These are phyloP conservation scores for Talaromyces proteolyticus DNA, from an alignment of 495 filamentous ascomycete genomes.

Conservation along the genomic window DNA sequence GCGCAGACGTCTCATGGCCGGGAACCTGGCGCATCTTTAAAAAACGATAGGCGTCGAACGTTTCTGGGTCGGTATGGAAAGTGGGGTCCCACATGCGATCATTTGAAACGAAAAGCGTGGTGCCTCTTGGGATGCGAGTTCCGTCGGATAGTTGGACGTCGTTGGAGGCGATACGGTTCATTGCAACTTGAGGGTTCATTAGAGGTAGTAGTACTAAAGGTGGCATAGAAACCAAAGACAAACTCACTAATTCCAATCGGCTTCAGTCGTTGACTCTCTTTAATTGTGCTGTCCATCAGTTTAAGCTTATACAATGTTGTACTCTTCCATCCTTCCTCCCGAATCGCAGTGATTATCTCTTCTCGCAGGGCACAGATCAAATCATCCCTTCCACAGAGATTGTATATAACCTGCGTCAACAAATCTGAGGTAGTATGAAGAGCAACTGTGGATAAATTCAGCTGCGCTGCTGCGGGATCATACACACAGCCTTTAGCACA, in stretches of 20 bases:
- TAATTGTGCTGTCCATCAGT: conserved; percentile 40
- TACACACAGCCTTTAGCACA: conserved; percentile 8
- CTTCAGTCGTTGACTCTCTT: conserved; percentile 29
- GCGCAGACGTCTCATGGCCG: conserved; percentile 34
- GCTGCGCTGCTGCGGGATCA: conserved; percentile 12
- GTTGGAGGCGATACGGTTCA: conserved; percentile 32
- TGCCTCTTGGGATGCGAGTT: conserved; percentile 26
- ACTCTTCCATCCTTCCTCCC: conserved; percentile 38
- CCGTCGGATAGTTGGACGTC: conserved; percentile 30
- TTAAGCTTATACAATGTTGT: conserved; percentile 42
- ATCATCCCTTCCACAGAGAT: neutral
- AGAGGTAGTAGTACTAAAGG: no score
- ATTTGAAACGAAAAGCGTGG: conserved; percentile 26
- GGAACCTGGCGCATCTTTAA: conserved; percentile 32
- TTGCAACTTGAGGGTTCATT: no score
- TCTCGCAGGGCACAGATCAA: conserved; percentile 25
- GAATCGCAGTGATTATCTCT: conserved; percentile 28
- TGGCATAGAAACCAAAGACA: conserved; percentile 25
- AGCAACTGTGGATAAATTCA: conserved; percentile 6
- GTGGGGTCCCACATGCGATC: conserved; percentile 28
- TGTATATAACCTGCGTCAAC: neutral
- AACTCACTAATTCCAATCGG: no score
- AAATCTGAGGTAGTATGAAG: conserved; percentile 5
- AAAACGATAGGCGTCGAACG: conserved; percentile 44
- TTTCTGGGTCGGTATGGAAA: conserved; percentile 34